These are phyloP conservation scores for Oryza rufipogon DNA, from an alignment of 176 grass and related monocot species.

Conservation along the genomic window DNA sequence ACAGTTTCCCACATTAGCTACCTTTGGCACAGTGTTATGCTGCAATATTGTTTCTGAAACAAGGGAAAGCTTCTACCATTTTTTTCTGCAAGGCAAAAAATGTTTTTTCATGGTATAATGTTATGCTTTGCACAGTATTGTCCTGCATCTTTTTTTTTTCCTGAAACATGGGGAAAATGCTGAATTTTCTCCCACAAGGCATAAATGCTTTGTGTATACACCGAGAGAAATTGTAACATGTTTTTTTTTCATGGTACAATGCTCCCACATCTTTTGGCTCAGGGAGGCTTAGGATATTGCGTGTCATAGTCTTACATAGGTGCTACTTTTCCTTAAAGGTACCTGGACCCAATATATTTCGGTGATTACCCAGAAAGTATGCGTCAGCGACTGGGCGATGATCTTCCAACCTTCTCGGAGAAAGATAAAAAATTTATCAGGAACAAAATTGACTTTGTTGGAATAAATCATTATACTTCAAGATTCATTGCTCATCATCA, in stretches of 20 bases:
- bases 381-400: conserved; percentile 68
- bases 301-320: background rate
- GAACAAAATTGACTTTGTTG: conserved; percentile 94
- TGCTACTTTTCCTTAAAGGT: conserved; percentile 54
- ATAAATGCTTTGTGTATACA: background rate
- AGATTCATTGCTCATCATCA: conserved; percentile 74
- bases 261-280: background rate
- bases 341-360: conserved; percentile 88
- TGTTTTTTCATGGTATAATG: background rate
- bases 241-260: conserved; percentile 16
- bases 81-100: background rate
- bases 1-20: background rate
- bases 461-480: conserved; percentile 92
- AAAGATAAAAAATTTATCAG: conserved; percentile 82
- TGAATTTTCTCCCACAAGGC: background rate
- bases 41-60: background rate
- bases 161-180: background rate
- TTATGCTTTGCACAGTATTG: background rate
- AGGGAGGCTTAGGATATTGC: background rate
- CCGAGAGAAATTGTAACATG: background rate
- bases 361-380: conserved; percentile 96
- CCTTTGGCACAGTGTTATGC: background rate
- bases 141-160: background rate
- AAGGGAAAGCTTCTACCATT: background rate
- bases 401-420: conserved; percentile 88